Conservation (phyloP, 2,329 filamentous ascomycete genomes). For the Thielaviopsis punctulata region DNA sequence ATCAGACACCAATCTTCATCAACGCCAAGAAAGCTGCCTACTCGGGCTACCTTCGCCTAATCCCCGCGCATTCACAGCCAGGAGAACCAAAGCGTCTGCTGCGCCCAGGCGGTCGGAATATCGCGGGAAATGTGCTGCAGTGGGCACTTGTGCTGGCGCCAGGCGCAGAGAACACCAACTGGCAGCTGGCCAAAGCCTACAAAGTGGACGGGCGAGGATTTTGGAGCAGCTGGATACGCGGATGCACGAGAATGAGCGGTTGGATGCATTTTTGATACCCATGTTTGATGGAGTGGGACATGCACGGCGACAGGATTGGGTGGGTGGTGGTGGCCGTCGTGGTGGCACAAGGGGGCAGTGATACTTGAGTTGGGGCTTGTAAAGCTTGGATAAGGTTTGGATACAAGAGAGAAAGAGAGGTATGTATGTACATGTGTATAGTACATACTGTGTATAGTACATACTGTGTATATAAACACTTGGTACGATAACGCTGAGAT, state of each 20-base stretch:
- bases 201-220: conserved; percentile 8
- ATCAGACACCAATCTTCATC: conserved; percentile 38
- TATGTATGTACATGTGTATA: no score
- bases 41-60: conserved; percentile 27
- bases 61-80: conserved; percentile 27
- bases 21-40: conserved; percentile 38
- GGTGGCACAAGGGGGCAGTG: not conserved
- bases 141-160: conserved; percentile 29
- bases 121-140: conserved; percentile 37
- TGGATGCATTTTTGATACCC: conserved; percentile 25
- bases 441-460: no score
- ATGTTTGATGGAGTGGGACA: conserved; percentile 27
- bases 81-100: conserved; percentile 25
- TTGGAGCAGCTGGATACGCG: conserved; percentile 14
- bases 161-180: conserved; percentile 20
- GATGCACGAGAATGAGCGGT: conserved; percentile 17
- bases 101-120: conserved; percentile 30
- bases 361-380: no score
- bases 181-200: conserved; percentile 11
- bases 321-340: not conserved
- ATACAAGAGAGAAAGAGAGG: no score
- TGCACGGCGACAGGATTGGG: conserved; percentile 21
- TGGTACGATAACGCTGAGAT: no score
- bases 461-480: no score
- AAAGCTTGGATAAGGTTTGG: no score